phyloP scores from a whole-genome alignment of 2,329 filamentous ascomycete genomes.

The Blastomyces emzantsi region DNA sequence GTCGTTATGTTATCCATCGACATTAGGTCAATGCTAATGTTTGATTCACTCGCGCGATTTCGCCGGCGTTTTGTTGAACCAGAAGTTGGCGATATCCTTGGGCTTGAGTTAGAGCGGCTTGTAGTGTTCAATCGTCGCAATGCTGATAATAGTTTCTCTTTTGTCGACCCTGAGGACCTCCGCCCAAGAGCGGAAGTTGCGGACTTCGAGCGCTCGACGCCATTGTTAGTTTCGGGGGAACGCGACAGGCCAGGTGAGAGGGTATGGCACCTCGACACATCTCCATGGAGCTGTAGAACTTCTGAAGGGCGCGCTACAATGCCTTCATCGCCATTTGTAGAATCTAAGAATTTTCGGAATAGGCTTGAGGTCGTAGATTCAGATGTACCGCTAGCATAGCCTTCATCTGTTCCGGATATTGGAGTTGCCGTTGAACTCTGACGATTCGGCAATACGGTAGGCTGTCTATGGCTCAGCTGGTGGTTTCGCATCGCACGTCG shows the following conservation, averaged over 20 bases:
- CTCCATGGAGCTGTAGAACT: background rate
- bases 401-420: slow-evolving; percentile 21
- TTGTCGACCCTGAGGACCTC: slow-evolving; percentile 8
- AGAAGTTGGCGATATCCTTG: slow-evolving; percentile 10
- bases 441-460: slow-evolving; percentile 5
- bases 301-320: background rate
- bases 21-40: slow-evolving; percentile 31
- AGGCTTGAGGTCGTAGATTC: slow-evolving; percentile 13
- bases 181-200: background rate
- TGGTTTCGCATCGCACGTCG: slow-evolving; percentile 15
- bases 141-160: slow-evolving; percentile 9
- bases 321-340: background rate
- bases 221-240: background rate
- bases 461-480: slow-evolving; percentile 14
- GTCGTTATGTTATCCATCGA: slow-evolving; percentile 23
- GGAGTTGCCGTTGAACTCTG: slow-evolving; percentile 16
- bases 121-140: slow-evolving; percentile 10
- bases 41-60: slow-evolving; percentile 21
- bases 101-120: slow-evolving; percentile 7
- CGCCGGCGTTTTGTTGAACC: slow-evolving; percentile 17
- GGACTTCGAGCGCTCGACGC: slow-evolving; percentile 7
- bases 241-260: background rate
- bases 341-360: slow-evolving; percentile 11
- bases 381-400: slow-evolving; percentile 21
- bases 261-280: background rate